Evolutionary conservation across 371 early-diverging fungal genomes (phyloP).

Genomic region (Mortierella sp.): DNA sequence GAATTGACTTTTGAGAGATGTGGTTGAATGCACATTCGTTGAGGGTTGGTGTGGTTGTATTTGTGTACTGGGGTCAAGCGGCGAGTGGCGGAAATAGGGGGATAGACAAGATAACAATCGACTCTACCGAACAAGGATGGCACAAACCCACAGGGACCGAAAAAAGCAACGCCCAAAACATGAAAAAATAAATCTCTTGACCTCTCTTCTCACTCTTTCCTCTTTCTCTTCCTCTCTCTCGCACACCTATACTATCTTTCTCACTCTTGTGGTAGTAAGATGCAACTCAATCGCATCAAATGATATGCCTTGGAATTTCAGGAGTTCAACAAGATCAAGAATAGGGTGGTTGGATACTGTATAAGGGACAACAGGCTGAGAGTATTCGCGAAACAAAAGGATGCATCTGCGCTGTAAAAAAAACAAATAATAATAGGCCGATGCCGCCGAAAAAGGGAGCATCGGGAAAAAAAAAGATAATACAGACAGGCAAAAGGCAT

Average conservation of each 20-base stretch:
- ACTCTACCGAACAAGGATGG: too few species aligned
- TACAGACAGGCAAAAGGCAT: too few species aligned
- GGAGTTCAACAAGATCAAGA: slow-evolving; percentile 18
- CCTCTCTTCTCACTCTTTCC: neutral
- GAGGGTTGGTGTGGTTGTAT: too few species aligned
- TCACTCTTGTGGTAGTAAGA: neutral
- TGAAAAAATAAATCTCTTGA: too few species aligned
- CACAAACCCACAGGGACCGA: too few species aligned
- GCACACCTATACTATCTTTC: neutral
- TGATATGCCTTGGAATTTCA: slow-evolving; percentile 29
- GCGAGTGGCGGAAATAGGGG: too few species aligned
- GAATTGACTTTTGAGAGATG: too few species aligned
- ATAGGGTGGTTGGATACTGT: slow-evolving; percentile 14
- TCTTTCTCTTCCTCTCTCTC: slow-evolving; percentile 3
- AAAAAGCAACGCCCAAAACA: too few species aligned
- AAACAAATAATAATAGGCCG: neutral
- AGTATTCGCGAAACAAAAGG: neutral
- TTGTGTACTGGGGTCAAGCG: too few species aligned
- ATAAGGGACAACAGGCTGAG: neutral
- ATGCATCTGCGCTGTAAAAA: neutral
- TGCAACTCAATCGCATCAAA: neutral
- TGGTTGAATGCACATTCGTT: too few species aligned
- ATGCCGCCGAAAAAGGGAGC: neutral
- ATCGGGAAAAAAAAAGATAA: too few species aligned
- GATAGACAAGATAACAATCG: too few species aligned